Base-by-base conservation (phyloP, 768 basidiomycete species). In the Pleurotus djamor region DNA sequence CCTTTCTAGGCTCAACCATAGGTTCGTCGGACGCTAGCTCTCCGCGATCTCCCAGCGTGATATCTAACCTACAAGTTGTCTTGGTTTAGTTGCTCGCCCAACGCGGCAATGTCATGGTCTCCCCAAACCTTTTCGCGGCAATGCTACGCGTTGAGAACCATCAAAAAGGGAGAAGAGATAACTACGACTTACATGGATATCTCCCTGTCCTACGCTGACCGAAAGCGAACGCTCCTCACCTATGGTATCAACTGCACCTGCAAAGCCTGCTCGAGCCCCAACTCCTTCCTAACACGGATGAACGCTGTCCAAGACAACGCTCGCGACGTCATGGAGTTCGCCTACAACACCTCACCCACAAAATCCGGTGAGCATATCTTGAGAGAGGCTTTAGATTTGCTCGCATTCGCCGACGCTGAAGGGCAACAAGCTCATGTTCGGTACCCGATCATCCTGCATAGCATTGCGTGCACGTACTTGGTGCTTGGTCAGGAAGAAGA, bases 211-310 rank as follows among this genome's bases (percentile, higher is more conserved):
- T 54, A 57, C 10, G 60, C 68, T 28, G 49, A 61, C 32, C 71
- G 76, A 10, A 65, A 72, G 47, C 57, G 43, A 13, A 59, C 52
- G 1, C 69, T 76, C 12, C 56, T 59, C 6, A 66, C 67, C 0
- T 76, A 76, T 61, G 69, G 65, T 1, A 65, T 79, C 60, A 50
- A 51, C 9, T 79, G 77, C 64, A 58, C 64, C n/a, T 79, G 76
- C 51, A n/a, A 35, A 14, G 35, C 51, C 12, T 52, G 51, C 17
- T 16, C 34, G 8, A 14, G 14, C 6, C 49, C 34, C 17, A n/a
- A 50, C 14, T 50, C 49, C n/a, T 21, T 28, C 28, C 14, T 28
- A 34, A 52, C 34, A 32, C 10, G 28, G 16, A 5, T 35, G 4
- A 35, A 16, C 34, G 32, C 16, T 35, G 16, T 14, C 13, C 51